Conservation (phyloP, 805 yeast genomes). For the Metschnikowia dekortorum region DNA sequence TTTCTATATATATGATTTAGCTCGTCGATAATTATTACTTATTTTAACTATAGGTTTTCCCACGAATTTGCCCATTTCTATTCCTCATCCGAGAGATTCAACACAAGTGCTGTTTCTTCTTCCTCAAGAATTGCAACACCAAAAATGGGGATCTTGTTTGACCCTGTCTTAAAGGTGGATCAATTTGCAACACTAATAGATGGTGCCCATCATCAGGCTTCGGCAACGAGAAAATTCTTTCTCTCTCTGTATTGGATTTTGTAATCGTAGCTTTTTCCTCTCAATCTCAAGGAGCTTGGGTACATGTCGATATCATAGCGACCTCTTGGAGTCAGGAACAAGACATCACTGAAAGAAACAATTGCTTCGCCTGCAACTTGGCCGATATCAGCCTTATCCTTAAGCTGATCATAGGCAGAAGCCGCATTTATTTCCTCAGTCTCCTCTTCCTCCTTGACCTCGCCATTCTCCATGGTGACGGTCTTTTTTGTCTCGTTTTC, state of each 20-base stretch:
- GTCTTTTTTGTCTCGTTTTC: constrained; percentile 42
- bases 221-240: constrained; percentile 86
- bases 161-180: constrained; percentile 97
- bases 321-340: constrained; percentile 96
- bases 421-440: constrained; percentile 65
- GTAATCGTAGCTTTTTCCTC: constrained; percentile 98
- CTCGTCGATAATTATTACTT: background rate
- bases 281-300: constrained; percentile 75
- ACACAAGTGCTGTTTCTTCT: constrained; percentile 86
- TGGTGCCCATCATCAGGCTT: constrained; percentile 93
- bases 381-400: constrained; percentile 91
- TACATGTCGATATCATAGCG: constrained; percentile 97
- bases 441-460: constrained; percentile 32
- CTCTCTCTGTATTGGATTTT: constrained; percentile 87
- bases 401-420: constrained; percentile 78
- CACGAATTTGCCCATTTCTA: constrained; percentile 19
- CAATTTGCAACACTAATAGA: constrained; percentile 81
- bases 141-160: constrained; percentile 94
- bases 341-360: constrained; percentile 84
- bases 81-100: constrained; percentile 80
- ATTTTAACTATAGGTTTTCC: background rate
- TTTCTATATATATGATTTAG: too few relatives aligned
- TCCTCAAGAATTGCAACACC: constrained; percentile 86
- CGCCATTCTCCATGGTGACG: constrained; percentile 24
- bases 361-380: constrained; percentile 92